phyloP scores from a whole-genome alignment of 2,329 filamentous ascomycete genomes.

The Epichloe scottii region DNA sequence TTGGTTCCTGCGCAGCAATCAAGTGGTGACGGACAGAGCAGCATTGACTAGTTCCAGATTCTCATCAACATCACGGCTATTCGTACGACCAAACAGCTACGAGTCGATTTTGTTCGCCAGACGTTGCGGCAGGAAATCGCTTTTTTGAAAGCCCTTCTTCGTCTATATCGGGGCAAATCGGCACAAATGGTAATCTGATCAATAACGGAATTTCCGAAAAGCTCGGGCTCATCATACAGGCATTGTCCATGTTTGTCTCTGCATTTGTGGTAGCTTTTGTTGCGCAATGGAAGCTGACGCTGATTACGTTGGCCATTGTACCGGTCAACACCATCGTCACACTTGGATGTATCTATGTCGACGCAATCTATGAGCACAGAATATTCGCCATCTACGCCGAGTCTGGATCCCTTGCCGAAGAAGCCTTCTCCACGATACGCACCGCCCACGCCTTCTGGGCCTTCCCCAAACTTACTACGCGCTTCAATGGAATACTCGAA shows the following conservation, averaged over 20 bases:
- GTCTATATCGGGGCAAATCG: slow-evolving; percentile 33
- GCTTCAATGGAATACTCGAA: slow-evolving; percentile 30
- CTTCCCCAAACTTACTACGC: slow-evolving; percentile 27
- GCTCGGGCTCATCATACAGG: slow-evolving; percentile 28
- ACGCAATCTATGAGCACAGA: slow-evolving; percentile 29
- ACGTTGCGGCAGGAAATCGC: slow-evolving; percentile 38
- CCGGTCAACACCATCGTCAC: slow-evolving; percentile 30
- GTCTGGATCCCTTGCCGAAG: slow-evolving; percentile 34
- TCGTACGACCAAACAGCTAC: slow-evolving; percentile 23
- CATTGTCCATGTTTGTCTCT: slow-evolving; percentile 25
- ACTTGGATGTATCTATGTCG: slow-evolving; percentile 23
- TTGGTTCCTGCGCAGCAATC: slow-evolving; percentile 15
- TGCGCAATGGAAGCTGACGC: slow-evolving; percentile 29
- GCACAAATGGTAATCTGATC: slow-evolving; percentile 35
- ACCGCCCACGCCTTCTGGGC: slow-evolving; percentile 39
- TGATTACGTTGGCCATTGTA: slow-evolving; percentile 33
- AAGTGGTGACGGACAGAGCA: neutral
- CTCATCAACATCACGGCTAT: slow-evolving; percentile 25
- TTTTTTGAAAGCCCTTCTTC: slow-evolving; percentile 38
- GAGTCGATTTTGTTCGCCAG: slow-evolving; percentile 24
- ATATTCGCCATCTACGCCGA: slow-evolving; percentile 31
- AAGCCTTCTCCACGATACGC: slow-evolving; percentile 34
- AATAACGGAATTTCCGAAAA: slow-evolving; percentile 33
- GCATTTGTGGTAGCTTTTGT: slow-evolving; percentile 28
- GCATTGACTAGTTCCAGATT: slow-evolving; percentile 12